Evolutionary conservation across 2,329 filamentous ascomycete genomes (phyloP).

Genomic region (Oidium heveae): DNA sequence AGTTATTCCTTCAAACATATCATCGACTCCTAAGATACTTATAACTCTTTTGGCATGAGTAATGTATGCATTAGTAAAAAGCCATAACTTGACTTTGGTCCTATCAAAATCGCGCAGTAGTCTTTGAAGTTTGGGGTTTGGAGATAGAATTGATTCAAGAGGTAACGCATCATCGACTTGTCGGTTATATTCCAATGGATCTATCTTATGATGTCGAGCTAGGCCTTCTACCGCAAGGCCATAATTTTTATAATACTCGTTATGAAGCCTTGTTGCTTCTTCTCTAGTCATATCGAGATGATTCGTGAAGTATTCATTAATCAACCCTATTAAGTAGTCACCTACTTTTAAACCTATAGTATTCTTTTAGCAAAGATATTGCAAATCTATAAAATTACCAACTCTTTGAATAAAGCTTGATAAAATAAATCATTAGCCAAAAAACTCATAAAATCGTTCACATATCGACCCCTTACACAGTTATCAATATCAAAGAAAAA

Average conservation of each 20-base stretch:
- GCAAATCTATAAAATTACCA: constrained; percentile 10
- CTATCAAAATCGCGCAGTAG: constrained; percentile 64
- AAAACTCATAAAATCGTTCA: background rate
- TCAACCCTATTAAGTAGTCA: constrained; percentile 67
- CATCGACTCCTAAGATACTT: constrained; percentile 53
- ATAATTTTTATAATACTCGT: constrained; percentile 86
- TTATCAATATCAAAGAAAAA: constrained; percentile 93
- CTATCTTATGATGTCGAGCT: constrained; percentile 80
- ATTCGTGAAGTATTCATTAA: constrained; percentile 26
- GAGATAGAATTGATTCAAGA: constrained; percentile 60
- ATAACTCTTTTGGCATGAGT: constrained; percentile 70
- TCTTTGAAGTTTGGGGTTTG: constrained; percentile 46
- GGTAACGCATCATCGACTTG: constrained; percentile 90
- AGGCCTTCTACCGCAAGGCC: constrained; percentile 93
- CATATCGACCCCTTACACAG: constrained; percentile 33
- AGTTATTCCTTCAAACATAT: constrained; percentile 83
- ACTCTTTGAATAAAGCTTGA: constrained; percentile 64
- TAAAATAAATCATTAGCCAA: too few relatives aligned
- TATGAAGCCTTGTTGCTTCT: constrained; percentile 67
- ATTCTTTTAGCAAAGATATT: constrained; percentile 1
- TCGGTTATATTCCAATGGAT: constrained; percentile 79
- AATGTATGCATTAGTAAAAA: constrained; percentile 89
- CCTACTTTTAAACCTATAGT: constrained; percentile 56
- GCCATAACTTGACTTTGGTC: constrained; percentile 67
- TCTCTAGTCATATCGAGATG: constrained; percentile 50